These are phyloP conservation scores for Nakataea oryzae DNA, from an alignment of 2,329 filamentous ascomycete genomes.

Conservation along the genomic window DNA sequence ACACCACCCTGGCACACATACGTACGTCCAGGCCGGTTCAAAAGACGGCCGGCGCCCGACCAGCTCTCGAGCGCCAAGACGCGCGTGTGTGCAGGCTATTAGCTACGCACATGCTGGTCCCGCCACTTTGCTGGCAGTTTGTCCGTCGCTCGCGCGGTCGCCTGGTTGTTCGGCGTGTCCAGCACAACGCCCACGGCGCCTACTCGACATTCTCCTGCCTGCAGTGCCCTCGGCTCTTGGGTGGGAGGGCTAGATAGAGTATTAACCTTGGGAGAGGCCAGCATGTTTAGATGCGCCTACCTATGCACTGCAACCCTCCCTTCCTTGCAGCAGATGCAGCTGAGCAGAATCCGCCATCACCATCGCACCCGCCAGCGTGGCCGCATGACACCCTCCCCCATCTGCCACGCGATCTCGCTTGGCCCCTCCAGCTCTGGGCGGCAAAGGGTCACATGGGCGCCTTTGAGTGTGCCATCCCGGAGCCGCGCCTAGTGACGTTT, in stretches of 20 bases:
- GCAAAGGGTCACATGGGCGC: neutral
- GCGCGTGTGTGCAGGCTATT: neutral
- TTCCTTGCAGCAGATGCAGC: neutral
- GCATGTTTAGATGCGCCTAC: neutral
- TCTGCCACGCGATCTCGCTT: neutral
- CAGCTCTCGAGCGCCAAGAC: neutral
- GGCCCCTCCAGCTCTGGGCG: neutral
- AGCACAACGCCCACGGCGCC: too few species aligned
- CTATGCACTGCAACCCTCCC: neutral
- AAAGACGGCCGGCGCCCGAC: too few species aligned
- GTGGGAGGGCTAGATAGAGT: too few species aligned
- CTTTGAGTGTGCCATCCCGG: neutral
- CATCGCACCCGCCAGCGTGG: neutral
- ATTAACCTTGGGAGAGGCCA: neutral
- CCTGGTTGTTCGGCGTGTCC: too few species aligned
- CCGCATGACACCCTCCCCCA: neutral
- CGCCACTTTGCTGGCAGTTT: neutral
- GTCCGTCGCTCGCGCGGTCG: too few species aligned
- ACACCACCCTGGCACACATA: neutral
- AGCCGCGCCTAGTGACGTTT: neutral
- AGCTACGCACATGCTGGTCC: neutral
- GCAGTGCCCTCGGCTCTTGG: too few species aligned
- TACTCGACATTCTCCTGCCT: too few species aligned
- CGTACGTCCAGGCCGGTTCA: too few species aligned
- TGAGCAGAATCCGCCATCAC: neutral